Evolutionary conservation across 192 early-diverging fungal species (phyloP).

Genomic region (Martensiomyces pterosporus): DNA sequence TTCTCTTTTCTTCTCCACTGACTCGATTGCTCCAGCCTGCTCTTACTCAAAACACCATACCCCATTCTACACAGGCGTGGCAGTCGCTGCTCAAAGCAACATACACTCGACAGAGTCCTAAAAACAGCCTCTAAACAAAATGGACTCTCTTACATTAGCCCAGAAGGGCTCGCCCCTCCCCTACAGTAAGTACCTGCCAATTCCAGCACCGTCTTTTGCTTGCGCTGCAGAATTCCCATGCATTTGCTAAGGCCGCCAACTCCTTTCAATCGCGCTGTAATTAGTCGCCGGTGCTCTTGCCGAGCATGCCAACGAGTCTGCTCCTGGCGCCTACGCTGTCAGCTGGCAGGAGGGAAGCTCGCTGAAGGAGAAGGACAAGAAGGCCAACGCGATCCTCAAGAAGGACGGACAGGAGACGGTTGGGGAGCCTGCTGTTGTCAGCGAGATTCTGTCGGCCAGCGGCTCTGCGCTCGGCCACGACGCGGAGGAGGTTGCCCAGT

Average conservation of each 20-base stretch:
- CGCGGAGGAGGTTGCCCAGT: constrained; percentile 35
- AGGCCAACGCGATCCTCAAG: constrained; percentile 34
- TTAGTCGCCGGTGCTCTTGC: constrained; percentile 52
- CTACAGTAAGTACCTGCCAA: constrained; percentile 42
- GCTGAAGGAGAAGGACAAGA: constrained; percentile 34
- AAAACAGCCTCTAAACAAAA: no score
- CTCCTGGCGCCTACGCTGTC: constrained; percentile 27
- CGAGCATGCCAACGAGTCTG: constrained; percentile 44
- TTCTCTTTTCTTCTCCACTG: constrained; percentile 89
- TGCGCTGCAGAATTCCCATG: neutral
- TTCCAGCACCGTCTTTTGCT: no score
- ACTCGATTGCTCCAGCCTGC: no score
- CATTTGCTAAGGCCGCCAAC: no score
- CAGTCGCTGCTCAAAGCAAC: no score
- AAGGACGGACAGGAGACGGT: constrained; percentile 9
- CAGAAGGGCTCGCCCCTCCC: constrained; percentile 55
- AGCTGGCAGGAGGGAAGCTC: constrained; percentile 52
- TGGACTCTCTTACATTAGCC: constrained; percentile 55
- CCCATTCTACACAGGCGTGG: no score
- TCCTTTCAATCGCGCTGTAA: neutral
- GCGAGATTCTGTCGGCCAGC: constrained; percentile 4
- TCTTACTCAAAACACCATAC: no score
- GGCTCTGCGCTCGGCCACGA: no score
- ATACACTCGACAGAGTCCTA: no score
- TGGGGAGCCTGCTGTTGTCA: constrained; percentile 13